These are phyloP conservation scores for Globisporangium polare DNA, from an alignment of 352 stramenopile species.

Conservation along the genomic window DNA sequence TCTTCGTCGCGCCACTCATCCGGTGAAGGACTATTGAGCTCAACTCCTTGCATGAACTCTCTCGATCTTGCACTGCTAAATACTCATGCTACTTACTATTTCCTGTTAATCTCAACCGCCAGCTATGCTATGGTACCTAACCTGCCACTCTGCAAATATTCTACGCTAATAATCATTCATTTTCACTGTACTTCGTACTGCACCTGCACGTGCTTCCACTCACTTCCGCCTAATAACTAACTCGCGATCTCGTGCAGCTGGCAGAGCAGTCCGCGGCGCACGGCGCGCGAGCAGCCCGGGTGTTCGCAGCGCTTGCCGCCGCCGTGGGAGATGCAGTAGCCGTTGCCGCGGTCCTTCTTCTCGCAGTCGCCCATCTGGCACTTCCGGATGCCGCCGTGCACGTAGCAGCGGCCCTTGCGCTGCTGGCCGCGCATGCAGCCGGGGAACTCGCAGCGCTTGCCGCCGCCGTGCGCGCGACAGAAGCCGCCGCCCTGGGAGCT, in stretches of 20 bases:
- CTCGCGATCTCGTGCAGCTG: constrained; percentile 21
- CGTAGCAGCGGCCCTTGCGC: constrained; percentile 81
- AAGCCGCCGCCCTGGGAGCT: constrained; percentile 79
- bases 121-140: neutral
- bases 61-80: neutral
- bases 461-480: constrained; percentile 73
- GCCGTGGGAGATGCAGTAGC: constrained; percentile 41
- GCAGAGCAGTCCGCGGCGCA: constrained; percentile 27
- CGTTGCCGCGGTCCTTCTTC: constrained; percentile 85
- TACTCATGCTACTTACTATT: neutral
- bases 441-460: constrained; percentile 75
- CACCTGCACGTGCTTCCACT: neutral
- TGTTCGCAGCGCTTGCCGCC: constrained; percentile 30
- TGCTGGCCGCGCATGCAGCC: constrained; percentile 71
- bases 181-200: neutral
- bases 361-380: constrained; percentile 70
- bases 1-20: too few species aligned
- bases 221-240: neutral
- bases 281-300: constrained; percentile 23
- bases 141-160: neutral
- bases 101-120: neutral
- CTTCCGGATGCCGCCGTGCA: constrained; percentile 80
- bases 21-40: too few species aligned
- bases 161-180: neutral
- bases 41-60: too few species aligned